Evolutionary conservation across 202 grass and related monocot genomes (phyloP).

Genomic region (Alloteropsis angusta): DNA sequence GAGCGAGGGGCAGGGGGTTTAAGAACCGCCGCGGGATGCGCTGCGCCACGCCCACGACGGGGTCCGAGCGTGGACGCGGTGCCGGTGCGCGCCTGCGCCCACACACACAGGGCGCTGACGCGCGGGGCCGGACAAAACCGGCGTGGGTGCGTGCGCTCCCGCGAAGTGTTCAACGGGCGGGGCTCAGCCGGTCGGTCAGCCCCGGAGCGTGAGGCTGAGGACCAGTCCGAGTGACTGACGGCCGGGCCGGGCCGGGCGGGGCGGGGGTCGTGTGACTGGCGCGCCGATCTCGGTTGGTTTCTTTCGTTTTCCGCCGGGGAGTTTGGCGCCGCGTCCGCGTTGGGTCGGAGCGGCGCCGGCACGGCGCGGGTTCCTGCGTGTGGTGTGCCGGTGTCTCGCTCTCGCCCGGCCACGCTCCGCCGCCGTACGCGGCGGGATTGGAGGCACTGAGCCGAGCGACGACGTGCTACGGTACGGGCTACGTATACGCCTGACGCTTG

Average conservation of each 20-base stretch:
- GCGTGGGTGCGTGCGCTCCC: background rate
- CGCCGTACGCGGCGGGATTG: constrained; percentile 11
- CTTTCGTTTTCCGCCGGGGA: background rate
- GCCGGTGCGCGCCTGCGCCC: background rate
- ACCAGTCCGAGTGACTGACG: background rate
- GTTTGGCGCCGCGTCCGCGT: background rate
- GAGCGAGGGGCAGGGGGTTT: constrained; percentile 19
- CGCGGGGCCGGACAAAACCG: background rate
- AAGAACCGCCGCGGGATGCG: constrained; percentile 18
- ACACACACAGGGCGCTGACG: background rate
- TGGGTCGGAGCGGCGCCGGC: background rate
- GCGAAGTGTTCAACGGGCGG: background rate
- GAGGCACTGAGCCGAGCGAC: background rate
- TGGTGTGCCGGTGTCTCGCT: no score
- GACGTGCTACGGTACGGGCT: background rate
- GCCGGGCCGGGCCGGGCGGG: no score
- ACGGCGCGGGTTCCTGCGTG: background rate
- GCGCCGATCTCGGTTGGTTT: constrained; percentile 1
- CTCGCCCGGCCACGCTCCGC: background rate
- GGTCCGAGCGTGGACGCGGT: background rate
- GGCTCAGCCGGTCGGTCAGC: background rate
- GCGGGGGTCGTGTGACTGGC: no score
- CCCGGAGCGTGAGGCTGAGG: background rate
- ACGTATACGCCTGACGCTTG: background rate
- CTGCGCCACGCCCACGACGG: background rate